Conservation (phyloP, 1,284 basidiomycete genomes). For the Ganoderma sinense region DNA sequence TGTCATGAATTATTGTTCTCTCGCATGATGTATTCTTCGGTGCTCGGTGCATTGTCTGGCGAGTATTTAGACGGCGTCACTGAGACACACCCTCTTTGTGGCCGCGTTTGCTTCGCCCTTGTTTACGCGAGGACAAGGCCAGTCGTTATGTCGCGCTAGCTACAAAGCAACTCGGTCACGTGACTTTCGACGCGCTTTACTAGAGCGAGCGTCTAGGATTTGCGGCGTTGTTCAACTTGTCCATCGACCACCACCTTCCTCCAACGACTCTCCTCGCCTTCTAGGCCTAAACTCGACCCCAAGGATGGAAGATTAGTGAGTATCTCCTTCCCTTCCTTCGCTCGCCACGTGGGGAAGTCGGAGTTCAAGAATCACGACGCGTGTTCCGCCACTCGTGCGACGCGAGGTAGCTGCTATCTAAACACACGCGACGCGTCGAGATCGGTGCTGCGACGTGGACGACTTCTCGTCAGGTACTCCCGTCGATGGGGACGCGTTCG, state of each 20-base stretch:
- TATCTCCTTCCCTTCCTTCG: not conserved
- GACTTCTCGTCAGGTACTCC: not conserved
- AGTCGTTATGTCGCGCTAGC: not conserved
- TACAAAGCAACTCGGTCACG: slow-evolving; percentile 21
- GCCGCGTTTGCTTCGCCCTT: not conserved
- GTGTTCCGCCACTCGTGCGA: not conserved
- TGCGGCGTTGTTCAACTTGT: slow-evolving; percentile 22
- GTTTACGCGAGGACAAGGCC: not conserved
- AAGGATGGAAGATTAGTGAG: slow-evolving; percentile 28
- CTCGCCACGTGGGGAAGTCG: not conserved
- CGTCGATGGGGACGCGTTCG: not conserved
- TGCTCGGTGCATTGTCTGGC: not conserved
- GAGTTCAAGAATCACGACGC: not conserved
- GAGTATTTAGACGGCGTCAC: not conserved
- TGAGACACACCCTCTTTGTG: too few relatives aligned
- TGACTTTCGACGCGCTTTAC: slow-evolving; percentile 23
- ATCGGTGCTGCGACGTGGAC: not conserved
- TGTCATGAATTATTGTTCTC: not conserved
- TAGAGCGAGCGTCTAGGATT: slow-evolving; percentile 20
- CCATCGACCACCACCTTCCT: slow-evolving; percentile 17
- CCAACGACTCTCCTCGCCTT: not conserved
- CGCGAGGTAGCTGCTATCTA: not conserved
- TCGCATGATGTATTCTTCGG: not conserved
- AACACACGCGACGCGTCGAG: not conserved
- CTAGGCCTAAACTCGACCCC: not conserved